Evolutionary conservation across 2,329 filamentous ascomycete genomes (phyloP), one percentile per base, ranked within the genome.

Genomic region (Exophiala xenobiotica): DNA sequence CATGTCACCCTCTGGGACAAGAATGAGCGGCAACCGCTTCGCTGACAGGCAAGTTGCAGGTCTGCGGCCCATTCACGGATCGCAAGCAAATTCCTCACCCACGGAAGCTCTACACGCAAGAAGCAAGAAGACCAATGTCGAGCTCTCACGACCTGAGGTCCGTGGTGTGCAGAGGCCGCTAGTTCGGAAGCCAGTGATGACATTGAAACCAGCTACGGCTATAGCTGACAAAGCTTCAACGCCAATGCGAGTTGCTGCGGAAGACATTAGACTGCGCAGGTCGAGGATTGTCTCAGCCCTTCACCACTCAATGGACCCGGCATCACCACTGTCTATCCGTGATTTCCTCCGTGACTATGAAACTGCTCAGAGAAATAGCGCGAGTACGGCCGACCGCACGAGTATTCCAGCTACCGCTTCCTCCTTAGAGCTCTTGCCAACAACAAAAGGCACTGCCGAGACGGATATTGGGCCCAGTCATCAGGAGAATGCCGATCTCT

Each of bases 311-410:
- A 68, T 74, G 41, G 71, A 70, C 12, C 76, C 75, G 1, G 75
- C 75, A 2, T 78, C 77, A 1, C 76, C 79, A 14, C 69, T 76
- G 18, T 80, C 79, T 1, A 70, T 80, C 31, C 76, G 74, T 37
- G 78, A 82, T 18, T 73, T 80, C 35, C 69, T 78, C 31, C 73
- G 74, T 33, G 74, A 73, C n/a, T 78, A 80, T 58, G 73, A 71
- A 22, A 72, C 66, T 29, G 57, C 59, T 6, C 59, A 60, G 29
- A 61, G 61, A 11, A 61, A 61, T 12, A 64, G 58, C 29, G 47
- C 46, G n/a, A 58, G 56, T 26, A 60, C 59, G 7, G 54, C 53
- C 4, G 54, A 62, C n/a, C 55, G 56, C 7, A 54, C 60, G 3
- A 60, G 57, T 20, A 47, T 54, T 19, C 57, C 63, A 8, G 57